phyloP scores from a whole-genome alignment of 2,329 filamentous ascomycete species.

The Colletotrichum liaoningense region DNA sequence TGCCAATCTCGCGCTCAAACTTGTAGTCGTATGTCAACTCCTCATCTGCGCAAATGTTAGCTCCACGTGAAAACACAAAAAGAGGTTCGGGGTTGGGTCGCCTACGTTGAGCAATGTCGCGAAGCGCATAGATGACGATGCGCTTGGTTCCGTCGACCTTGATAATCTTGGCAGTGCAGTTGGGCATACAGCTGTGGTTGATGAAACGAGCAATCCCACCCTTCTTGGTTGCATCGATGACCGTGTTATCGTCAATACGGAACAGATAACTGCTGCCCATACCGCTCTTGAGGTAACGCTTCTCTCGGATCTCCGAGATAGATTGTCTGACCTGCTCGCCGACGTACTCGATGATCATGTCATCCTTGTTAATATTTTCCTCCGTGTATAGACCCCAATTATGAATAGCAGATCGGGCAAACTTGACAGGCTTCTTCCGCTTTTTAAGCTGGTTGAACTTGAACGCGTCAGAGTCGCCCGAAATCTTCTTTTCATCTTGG shows the following conservation, averaged over 20 bases:
- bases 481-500: slow-evolving; percentile 91
- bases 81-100: slow-evolving; percentile 40
- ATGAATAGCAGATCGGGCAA: slow-evolving; percentile 96
- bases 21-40: slow-evolving; percentile 99
- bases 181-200: slow-evolving; percentile 98
- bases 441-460: slow-evolving; percentile 99
- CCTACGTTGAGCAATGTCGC: slow-evolving; percentile 95
- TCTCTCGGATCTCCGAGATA: slow-evolving; percentile 95
- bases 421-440: slow-evolving; percentile 98
- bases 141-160: slow-evolving; percentile 97
- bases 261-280: slow-evolving; percentile 98
- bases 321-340: slow-evolving; percentile 97
- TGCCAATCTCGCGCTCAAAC: slow-evolving; percentile 96
- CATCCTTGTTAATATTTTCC: slow-evolving; percentile 95
- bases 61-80: slow-evolving; percentile 10
- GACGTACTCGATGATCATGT: slow-evolving; percentile 99
- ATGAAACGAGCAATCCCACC: slow-evolving; percentile 98
- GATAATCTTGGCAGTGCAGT: slow-evolving; percentile 99
- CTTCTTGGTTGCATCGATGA: slow-evolving; percentile 98
- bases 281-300: slow-evolving; percentile 92
- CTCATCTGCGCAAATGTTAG: slow-evolving; percentile 74
- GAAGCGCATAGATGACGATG: slow-evolving; percentile 97
- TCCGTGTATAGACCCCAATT: slow-evolving; percentile 99
- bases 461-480: slow-evolving; percentile 89
- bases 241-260: slow-evolving; percentile 96